These are phyloP conservation scores for Coccomyxa sp. DNA, from an alignment of 139 green algal genomes.

Conservation along the genomic window DNA sequence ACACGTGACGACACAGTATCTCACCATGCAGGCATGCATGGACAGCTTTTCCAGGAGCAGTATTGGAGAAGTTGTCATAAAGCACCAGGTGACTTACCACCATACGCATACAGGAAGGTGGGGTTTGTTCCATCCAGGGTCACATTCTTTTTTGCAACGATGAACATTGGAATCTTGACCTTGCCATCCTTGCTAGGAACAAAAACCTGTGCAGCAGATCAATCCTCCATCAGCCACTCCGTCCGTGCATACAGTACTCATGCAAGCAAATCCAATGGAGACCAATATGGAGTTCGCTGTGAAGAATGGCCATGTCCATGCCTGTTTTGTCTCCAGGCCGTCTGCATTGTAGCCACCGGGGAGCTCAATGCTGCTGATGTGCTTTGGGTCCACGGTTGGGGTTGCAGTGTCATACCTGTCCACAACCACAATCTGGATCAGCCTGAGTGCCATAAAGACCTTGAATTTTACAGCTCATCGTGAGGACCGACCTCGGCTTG, in stretches of 20 bases:
- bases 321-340: not conserved
- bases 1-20: too few relatives aligned
- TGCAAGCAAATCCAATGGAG: not conserved
- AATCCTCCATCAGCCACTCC: too few relatives aligned
- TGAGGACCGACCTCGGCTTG: too few relatives aligned
- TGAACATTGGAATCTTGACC: slow-evolving; percentile 79
- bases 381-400: not conserved
- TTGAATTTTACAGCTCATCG: not conserved
- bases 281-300: not conserved
- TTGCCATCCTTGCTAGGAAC: slow-evolving; percentile 72
- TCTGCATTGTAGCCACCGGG: not conserved
- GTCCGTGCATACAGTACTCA: not conserved
- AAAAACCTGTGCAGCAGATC: slow-evolving; percentile 59
- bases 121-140: slow-evolving; percentile 56
- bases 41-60: too few relatives aligned
- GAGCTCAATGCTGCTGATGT: not conserved
- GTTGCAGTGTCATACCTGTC: slow-evolving; percentile 5
- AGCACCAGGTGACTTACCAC: slow-evolving; percentile 5
- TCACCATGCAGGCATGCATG: too few relatives aligned
- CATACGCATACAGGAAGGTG: slow-evolving; percentile 90
- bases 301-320: too few relatives aligned
- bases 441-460: not conserved
- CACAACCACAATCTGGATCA: not conserved
- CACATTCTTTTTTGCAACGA: slow-evolving; percentile 62
- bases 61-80: too few relatives aligned